Evolutionary conservation across 2,329 filamentous ascomycete species (phyloP).

Genomic region (Nemania sp.): DNA sequence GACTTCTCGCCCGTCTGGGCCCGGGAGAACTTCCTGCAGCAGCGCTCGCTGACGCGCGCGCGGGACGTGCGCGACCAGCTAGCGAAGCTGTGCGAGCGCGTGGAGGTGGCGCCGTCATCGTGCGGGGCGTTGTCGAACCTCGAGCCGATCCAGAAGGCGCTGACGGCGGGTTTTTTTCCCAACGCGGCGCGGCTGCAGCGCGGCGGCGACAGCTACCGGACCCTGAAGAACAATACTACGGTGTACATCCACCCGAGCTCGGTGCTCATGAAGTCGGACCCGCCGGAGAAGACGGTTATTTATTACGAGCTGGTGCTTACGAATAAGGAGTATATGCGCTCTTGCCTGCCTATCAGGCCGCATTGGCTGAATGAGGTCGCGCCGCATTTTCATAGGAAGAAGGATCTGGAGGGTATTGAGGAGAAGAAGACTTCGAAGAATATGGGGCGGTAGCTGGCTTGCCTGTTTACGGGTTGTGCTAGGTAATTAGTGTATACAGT

Average conservation of each 20-base stretch:
- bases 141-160: conserved; percentile 79
- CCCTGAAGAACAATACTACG: conserved; percentile 85
- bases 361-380: conserved; percentile 88
- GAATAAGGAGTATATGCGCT: conserved; percentile 90
- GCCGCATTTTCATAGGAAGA: conserved; percentile 92
- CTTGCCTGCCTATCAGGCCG: conserved; percentile 79
- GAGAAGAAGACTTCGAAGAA: conserved; percentile 74
- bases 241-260: conserved; percentile 91
- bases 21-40: conserved; percentile 91
- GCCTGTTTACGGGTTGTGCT: too few species aligned
- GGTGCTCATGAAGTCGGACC: conserved; percentile 76
- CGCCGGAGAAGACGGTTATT: conserved; percentile 77
- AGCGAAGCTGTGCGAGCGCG: conserved; percentile 86
- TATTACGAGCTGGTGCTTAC: conserved; percentile 85
- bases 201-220: conserved; percentile 85
- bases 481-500: too few species aligned
- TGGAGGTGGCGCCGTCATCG: conserved; percentile 76
- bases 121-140: conserved; percentile 71
- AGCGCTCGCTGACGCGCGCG: conserved; percentile 83
- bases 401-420: conserved; percentile 81
- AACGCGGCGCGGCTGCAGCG: conserved; percentile 85
- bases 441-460: conserved; percentile 17
- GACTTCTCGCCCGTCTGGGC: conserved; percentile 89
- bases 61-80: conserved; percentile 93
- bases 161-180: conserved; percentile 91